Base-by-base conservation (phyloP, 2,329 filamentous ascomycete genomes). In the Fusarium verticillioides region DNA sequence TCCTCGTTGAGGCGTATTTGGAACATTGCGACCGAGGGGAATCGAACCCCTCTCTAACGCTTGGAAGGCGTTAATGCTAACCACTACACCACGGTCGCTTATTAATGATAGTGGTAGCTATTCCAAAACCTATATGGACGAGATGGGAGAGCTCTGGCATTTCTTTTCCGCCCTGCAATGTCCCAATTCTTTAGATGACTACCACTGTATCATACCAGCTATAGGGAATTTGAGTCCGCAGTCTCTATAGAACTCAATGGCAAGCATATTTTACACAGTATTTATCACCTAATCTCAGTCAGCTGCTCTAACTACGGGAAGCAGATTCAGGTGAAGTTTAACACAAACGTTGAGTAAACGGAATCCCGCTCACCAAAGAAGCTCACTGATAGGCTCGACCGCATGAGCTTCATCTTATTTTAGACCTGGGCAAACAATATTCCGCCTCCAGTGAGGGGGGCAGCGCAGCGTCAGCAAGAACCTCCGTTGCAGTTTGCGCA, bases 1-100 rank as follows among this genome's bases (percentile, higher is more conserved):
- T 19, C 4, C 11, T 8, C 2, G 5, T 19, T 19, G 0, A 5
- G 7, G 30, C 7, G 18, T 6, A 7, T 32, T 32, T 21, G 3
- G 12, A 7, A n/a, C 16, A 2, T 7, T 65, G 63, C 63, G 49
- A 57, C 63, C 63, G 42, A 49, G 30, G 63, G 63, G 63, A 66
- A 66, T 66, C 63, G 63, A 66, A 66, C 63, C 63, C 63, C 42
- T 49, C 63, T 66, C 63, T 66, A 66, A 66, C 63, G 63, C 63
- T 66, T 66, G 63, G 63, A 66, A 66, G 63, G 63, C 63, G 63
- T 66, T 66, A 66, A 66, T 66, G 63, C 63, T 66, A 64, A 66
- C 63, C 63, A 66, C 63, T 66, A 66, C 63, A 66, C 63, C 63
- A 66, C 42, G 60, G 63, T 64, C 49, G 63, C 63, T 63, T 26